Conservation (phyloP, 164 flowering plant genomes). For the Sextonia rubra region DNA sequence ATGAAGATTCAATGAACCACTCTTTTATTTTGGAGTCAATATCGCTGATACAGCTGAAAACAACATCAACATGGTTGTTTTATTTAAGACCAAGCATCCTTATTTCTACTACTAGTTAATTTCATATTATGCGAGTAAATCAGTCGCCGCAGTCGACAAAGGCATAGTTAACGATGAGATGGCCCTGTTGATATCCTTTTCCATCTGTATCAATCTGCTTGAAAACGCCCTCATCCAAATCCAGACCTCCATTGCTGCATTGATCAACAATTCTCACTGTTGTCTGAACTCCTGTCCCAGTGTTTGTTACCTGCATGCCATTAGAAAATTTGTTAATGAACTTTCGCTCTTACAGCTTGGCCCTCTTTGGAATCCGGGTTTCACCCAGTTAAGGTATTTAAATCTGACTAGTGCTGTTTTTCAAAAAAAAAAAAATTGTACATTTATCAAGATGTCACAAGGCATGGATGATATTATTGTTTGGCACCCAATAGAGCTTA, state of each 20-base stretch:
- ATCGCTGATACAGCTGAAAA: too few species aligned
- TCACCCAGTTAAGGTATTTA: too few species aligned
- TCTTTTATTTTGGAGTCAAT: not conserved
- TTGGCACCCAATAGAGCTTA: too few species aligned
- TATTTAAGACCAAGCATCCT: not conserved
- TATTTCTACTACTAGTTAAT: not conserved
- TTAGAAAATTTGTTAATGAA: not conserved
- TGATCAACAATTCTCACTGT: conserved; percentile 78
- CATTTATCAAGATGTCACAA: too few species aligned
- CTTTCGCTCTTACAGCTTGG: not conserved
- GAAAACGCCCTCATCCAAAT: conserved; percentile 56
- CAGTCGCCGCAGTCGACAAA: conserved; percentile 46
- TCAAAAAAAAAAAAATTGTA: too few species aligned
- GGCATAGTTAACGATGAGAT: conserved; percentile 48
- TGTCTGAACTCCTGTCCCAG: conserved; percentile 35
- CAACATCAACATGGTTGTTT: not conserved
- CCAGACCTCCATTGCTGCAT: conserved; percentile 77
- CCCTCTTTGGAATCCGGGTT: too few species aligned
- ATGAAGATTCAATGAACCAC: not conserved
- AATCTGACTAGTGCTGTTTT: too few species aligned
- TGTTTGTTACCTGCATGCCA: conserved; percentile 54
- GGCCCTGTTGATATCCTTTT: conserved; percentile 40
- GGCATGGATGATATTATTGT: too few species aligned
- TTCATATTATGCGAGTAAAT: not conserved
- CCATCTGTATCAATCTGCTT: conserved; percentile 50